Evolutionary conservation across 441 rosid genomes (phyloP).

Genomic region (Jatropha multifida): DNA sequence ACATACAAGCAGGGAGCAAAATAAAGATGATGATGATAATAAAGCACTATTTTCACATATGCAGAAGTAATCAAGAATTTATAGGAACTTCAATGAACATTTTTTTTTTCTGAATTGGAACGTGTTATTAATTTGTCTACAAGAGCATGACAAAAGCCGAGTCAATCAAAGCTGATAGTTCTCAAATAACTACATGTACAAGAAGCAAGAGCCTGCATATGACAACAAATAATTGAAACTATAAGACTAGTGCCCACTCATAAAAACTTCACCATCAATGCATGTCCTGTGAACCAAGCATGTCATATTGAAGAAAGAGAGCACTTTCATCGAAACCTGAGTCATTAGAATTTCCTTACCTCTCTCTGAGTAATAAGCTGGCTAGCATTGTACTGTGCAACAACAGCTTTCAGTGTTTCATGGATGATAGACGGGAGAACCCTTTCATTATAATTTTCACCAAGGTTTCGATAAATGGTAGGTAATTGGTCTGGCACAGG

Average conservation of each 20-base stretch:
- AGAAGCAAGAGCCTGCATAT: not conserved
- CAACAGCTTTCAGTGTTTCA: constrained; percentile 91
- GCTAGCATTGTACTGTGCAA: constrained; percentile 96
- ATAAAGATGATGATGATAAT: not conserved
- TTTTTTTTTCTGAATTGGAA: not conserved
- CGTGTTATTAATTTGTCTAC: not conserved
- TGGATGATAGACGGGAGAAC: constrained; percentile 86
- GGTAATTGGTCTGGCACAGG: constrained; percentile 71
- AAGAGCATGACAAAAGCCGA: not conserved
- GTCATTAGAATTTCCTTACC: constrained; percentile 32
- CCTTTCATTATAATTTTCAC: constrained; percentile 86
- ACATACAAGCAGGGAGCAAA: not conserved
- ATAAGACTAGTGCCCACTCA: not conserved
- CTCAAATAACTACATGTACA: not conserved
- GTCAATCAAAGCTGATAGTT: not conserved
- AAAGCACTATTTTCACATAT: not conserved
- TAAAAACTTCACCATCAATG: not conserved
- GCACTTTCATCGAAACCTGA: not conserved
- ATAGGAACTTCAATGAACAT: not conserved
- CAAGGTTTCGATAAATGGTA: constrained; percentile 69
- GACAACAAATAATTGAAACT: not conserved
- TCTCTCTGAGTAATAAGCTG: constrained; percentile 95
- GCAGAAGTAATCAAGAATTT: not conserved
- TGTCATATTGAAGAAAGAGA: not conserved
- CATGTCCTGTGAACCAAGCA: not conserved